Evolutionary conservation across 169 alveolate species (phyloP), one percentile per base, ranked within the genome.

Genomic region (Cryptosporidium parvum): DNA sequence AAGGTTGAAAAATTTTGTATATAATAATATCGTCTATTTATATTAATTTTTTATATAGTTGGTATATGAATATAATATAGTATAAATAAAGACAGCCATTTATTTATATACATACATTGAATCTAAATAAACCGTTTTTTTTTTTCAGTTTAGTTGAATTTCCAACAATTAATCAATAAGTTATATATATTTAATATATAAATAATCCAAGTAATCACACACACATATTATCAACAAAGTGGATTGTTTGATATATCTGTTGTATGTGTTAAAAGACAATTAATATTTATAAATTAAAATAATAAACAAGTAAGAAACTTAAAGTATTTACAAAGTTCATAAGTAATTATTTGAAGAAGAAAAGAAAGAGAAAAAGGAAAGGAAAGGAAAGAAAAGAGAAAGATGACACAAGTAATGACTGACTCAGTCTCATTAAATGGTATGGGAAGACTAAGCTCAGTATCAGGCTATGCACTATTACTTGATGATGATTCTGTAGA

Each of bases 401-500:
- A 16, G 2, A 69, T 69, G 84, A 69, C 84, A 9, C 65, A 69
- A 42, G 9, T 42, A 18, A 39, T 69, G 58, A 69, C 23, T 21
- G 84, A 69, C 39, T 69, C 84, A 23, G 33, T 45, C n/a, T 26
- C 29, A 33, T 85, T 56, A 85, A 84, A 35, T 72, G 80, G 59
- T 51, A 58, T 33, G 21, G 86, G 37, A 61, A 70, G 70, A 48
- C 69, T 92, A 44, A 93, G 93, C 33, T 94, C 97, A 8, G 93
- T 94, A 26, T 93, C 93, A 45, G 93, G 95, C 8, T 95, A 91
- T 71, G 91, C 93, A 42, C 91, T 95, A 8, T 85, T 94, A 35
- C 93, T 94, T 61, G 92, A 94, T 75, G 97, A 94, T 10, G 94
- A 86, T 44, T 91, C 93, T 53, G 56, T 84, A 44, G 93, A 93